Percentiles rank a stretch among this genome's conserved stretches.
Conservation (phyloP, 257 asterid species). For the Solanum chmielewskii region DNA sequence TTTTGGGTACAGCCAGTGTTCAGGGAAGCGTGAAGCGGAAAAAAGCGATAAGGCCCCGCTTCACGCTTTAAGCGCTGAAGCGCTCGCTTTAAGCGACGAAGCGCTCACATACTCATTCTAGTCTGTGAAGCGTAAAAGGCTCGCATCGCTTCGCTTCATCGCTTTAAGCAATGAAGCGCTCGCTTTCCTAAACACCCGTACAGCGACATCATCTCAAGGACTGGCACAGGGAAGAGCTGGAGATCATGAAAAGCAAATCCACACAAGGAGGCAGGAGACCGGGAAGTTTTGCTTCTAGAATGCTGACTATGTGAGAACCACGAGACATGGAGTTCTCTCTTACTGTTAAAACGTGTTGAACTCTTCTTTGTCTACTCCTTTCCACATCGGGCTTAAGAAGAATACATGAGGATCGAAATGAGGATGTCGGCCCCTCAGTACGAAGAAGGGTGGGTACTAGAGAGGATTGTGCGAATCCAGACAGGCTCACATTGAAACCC, state of each 20-base stretch:
- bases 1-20: not conserved
- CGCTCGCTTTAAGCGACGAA: too few relatives aligned
- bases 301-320: not conserved
- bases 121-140: too few relatives aligned
- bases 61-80: too few relatives aligned
- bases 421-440: not conserved
- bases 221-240: not conserved
- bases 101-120: too few relatives aligned
- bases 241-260: not conserved
- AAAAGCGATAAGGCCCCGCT: too few relatives aligned
- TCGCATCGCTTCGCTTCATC: too few relatives aligned
- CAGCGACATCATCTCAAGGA: not conserved
- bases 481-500: not conserved
- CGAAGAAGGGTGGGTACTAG: not conserved
- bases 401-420: not conserved
- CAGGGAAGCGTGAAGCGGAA: too few relatives aligned
- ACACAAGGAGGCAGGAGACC: not conserved
- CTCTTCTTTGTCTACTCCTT: not conserved
- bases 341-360: not conserved
- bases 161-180: too few relatives aligned
- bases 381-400: not conserved
- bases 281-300: not conserved
- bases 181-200: not conserved
- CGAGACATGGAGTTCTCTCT: not conserved
- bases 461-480: not conserved